Evolutionary conservation across 2,329 filamentous ascomycete genomes (phyloP).

Genomic region (Talaromyces sp.): DNA sequence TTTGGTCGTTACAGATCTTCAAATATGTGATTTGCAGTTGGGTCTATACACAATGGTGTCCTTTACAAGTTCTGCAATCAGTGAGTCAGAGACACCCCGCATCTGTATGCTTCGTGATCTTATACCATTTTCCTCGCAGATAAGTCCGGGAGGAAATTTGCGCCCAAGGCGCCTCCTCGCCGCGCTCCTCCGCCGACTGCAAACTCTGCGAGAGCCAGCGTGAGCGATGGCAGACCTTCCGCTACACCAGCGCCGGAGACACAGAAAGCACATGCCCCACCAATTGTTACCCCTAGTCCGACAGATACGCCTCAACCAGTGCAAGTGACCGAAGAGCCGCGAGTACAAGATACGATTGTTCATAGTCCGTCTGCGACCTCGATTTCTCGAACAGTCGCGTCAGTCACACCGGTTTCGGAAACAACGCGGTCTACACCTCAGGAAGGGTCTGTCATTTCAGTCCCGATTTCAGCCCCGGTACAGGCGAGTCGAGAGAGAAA

Average conservation of each 20-base stretch:
- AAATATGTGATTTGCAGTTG: constrained; percentile 24
- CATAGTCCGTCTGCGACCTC: neutral
- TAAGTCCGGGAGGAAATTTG: constrained; percentile 74
- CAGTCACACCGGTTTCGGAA: neutral
- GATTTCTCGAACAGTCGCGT: neutral
- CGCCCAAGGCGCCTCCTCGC: constrained; percentile 64
- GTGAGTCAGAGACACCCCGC: constrained; percentile 31
- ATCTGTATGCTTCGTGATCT: constrained; percentile 8
- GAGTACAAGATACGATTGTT: neutral
- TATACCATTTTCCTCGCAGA: constrained; percentile 27
- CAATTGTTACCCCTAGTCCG: neutral
- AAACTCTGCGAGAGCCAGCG: constrained; percentile 34
- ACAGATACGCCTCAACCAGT: constrained; percentile 6
- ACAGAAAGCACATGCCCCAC: constrained; percentile 21
- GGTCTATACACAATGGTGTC: constrained; percentile 39
- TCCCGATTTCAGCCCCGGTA: constrained; percentile 11
- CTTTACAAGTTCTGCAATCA: constrained; percentile 54
- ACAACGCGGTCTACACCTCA: neutral
- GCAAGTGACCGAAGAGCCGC: neutral
- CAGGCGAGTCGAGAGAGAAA: neutral
- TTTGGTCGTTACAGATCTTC: neutral
- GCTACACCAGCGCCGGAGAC: constrained; percentile 22
- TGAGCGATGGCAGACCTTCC: constrained; percentile 32
- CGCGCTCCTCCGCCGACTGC: constrained; percentile 46
- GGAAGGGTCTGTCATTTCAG: constrained; percentile 6